Percentiles rank a stretch among this genome's conserved stretches.
Conservation (phyloP, 208 protist species). For the Sergeia podlipaevii region DNA sequence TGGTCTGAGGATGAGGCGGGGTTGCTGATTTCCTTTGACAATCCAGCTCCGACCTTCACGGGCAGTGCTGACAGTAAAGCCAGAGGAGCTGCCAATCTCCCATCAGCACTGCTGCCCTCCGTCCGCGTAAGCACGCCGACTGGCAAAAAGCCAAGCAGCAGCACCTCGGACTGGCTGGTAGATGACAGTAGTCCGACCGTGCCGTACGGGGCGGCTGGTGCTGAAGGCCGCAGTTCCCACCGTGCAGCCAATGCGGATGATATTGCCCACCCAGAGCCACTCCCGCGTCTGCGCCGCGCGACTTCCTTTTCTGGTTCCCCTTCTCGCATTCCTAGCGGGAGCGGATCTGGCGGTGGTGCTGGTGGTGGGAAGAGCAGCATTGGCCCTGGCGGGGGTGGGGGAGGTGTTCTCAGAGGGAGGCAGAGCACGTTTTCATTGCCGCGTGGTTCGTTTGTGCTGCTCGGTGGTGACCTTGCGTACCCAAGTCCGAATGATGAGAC, state of each 20-base stretch:
- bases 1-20: background rate
- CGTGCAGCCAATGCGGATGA: too few relatives aligned
- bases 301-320: too few relatives aligned
- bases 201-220: too few relatives aligned
- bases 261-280: too few relatives aligned
- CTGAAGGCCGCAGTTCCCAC: too few relatives aligned
- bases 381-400: too few relatives aligned
- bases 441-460: conserved; percentile 68
- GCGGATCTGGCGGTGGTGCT: background rate
- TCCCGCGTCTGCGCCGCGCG: too few relatives aligned
- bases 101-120: background rate
- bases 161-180: background rate
- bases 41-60: background rate
- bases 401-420: too few relatives aligned
- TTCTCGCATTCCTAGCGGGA: too few relatives aligned
- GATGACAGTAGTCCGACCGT: too few relatives aligned
- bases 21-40: background rate
- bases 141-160: background rate
- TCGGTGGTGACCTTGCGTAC: conserved; percentile 85
- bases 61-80: background rate
- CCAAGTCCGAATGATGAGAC: conserved; percentile 69
- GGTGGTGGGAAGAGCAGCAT: too few relatives aligned
- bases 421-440: conserved; percentile 24
- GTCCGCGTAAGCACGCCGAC: too few relatives aligned
- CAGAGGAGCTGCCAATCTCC: background rate